phyloP scores from a whole-genome alignment of 306 rosid genomes.

The Dalbergia cultrata region DNA sequence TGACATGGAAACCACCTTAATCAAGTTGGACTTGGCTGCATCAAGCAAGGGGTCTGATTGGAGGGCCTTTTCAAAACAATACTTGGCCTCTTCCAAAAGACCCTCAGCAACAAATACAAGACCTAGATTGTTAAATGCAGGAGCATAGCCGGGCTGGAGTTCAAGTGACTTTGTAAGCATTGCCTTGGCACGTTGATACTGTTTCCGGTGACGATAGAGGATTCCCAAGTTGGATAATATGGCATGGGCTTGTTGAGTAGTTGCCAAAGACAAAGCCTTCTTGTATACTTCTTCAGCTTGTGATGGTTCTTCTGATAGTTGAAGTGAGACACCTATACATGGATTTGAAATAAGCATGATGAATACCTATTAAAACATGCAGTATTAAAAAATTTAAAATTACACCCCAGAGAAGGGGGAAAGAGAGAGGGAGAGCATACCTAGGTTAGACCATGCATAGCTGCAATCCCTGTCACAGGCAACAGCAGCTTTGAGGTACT shows the following conservation, averaged over 20 bases:
- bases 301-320: slow-evolving; percentile 73
- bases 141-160: slow-evolving; percentile 90
- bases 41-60: slow-evolving; percentile 84
- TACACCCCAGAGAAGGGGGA: not conserved
- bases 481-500: slow-evolving; percentile 84
- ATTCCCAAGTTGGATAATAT: slow-evolving; percentile 88
- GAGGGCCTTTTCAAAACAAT: slow-evolving; percentile 86
- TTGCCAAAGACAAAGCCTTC: slow-evolving; percentile 77
- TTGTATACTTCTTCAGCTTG: slow-evolving; percentile 85
- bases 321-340: slow-evolving; percentile 82
- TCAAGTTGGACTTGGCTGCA: slow-evolving; percentile 85
- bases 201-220: slow-evolving; percentile 85
- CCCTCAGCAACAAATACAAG: slow-evolving; percentile 95
- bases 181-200: slow-evolving; percentile 87
- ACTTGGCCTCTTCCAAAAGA: slow-evolving; percentile 87
- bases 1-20: slow-evolving; percentile 72
- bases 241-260: slow-evolving; percentile 70
- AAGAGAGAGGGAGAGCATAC: slow-evolving; percentile 47
- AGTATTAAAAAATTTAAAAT: not conserved
- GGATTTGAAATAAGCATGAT: slow-evolving; percentile 9
- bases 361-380: not conserved
- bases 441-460: slow-evolving; percentile 93
- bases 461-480: slow-evolving; percentile 73
- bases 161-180: slow-evolving; percentile 92
- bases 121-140: slow-evolving; percentile 90